phyloP scores from a whole-genome alignment of 2,329 filamentous ascomycete genomes.

The Ascocoryne sarcoides region DNA sequence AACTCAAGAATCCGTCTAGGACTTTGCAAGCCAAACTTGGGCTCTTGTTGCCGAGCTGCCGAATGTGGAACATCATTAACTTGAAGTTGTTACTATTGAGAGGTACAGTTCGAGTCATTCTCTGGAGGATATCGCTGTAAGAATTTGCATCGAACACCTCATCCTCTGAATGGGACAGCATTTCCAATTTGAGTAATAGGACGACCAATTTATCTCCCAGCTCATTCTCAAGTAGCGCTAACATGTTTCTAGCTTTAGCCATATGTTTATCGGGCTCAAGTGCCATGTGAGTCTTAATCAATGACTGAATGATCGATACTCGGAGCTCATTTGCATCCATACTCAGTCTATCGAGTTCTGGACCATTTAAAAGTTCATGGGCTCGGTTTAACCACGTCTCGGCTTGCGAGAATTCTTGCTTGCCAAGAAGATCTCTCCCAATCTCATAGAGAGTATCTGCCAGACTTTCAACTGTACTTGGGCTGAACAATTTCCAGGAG shows the following conservation, averaged over 20 bases:
- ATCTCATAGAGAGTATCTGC: constrained; percentile 65
- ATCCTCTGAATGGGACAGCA: constrained; percentile 42
- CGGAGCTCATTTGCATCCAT: constrained; percentile 54
- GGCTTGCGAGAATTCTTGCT: constrained; percentile 46
- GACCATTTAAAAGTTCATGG: constrained; percentile 46
- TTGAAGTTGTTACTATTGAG: constrained; percentile 57
- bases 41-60: constrained; percentile 50
- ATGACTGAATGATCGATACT: constrained; percentile 55
- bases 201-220: constrained; percentile 58
- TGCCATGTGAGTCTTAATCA: constrained; percentile 47
- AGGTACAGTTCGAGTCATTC: constrained; percentile 52
- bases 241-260: constrained; percentile 45
- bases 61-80: constrained; percentile 57
- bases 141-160: constrained; percentile 40
- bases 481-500: constrained; percentile 35
- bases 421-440: constrained; percentile 49
- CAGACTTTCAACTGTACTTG: constrained; percentile 48
- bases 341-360: constrained; percentile 47
- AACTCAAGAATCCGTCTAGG: constrained; percentile 55
- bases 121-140: constrained; percentile 46
- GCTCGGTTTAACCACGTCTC: constrained; percentile 68
- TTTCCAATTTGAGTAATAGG: constrained; percentile 57
- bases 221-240: constrained; percentile 54
- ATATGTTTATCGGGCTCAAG: constrained; percentile 36
- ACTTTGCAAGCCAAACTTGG: constrained; percentile 39